Evolutionary conservation across 495 filamentous ascomycete species (phyloP), one percentile per base, ranked within the genome.

Genomic region (Hypoxylon subgilvum): DNA sequence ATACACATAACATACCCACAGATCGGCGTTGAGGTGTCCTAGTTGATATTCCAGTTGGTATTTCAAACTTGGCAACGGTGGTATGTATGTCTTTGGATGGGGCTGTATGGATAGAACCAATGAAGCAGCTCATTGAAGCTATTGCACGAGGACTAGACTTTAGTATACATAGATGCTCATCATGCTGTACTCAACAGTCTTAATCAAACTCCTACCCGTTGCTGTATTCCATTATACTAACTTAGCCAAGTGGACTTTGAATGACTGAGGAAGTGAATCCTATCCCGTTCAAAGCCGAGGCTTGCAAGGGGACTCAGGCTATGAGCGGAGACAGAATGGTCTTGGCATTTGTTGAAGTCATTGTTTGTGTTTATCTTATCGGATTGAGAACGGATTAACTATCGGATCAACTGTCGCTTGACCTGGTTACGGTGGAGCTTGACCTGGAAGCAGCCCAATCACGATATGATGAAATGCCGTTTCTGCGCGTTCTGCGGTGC

Each of bases 331-430:
- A 32, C 5, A 6, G 5, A 25, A 30, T 10, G 27, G 25, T 46
- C 36, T 46, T 44, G 38, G 54, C 36, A 18, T 14, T n/a, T n/a
- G n/a, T 17, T 52, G 56, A 59, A 58, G 57, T 62, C 58, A 60
- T 61, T 48, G 50, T 47, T 64, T 45, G 9, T 14, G 39, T 34
- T 58, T 61, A 61, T 69, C 67, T 69, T 67, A 69, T 67, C 67
- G 35, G 9, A 23, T 39, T 19, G 32, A 51, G 23, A 8, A 6
- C 54, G 61, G 63, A 52, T 67, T 57, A 66, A 66, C 22, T 52
- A 27, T 61, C 58, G 66, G 56, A 61, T 56, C 51, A 56, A 61
- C 35, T 13, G 42, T 50, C 2, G 45, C 28, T 44, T 60, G 25
- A 34, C 27, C 21, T 36, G 12, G 31, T 45, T 38, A 39, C n/a